These are phyloP conservation scores for Eutypella sp. DNA, from an alignment of 2,329 filamentous ascomycete genomes.

Conservation along the genomic window DNA sequence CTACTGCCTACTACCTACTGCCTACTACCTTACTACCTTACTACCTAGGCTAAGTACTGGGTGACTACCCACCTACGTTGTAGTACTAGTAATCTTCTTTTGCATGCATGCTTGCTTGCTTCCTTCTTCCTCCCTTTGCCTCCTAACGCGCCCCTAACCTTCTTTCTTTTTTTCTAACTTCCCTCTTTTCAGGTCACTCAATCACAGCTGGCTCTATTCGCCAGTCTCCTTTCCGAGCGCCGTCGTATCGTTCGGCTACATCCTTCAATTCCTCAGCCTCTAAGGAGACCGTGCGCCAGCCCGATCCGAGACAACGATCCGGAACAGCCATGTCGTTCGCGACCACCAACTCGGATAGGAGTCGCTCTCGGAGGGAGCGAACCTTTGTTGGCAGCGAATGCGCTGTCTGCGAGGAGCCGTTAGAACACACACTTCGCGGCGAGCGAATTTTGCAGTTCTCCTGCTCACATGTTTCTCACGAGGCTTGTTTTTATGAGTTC, in stretches of 20 bases:
- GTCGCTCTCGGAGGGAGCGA: slow-evolving; percentile 76
- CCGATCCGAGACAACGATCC: slow-evolving; percentile 16
- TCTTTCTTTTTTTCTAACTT: no score
- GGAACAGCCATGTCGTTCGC: slow-evolving; percentile 53
- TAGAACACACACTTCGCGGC: slow-evolving; percentile 90
- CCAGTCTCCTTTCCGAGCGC: slow-evolving; percentile 23
- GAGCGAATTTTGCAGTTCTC: slow-evolving; percentile 95
- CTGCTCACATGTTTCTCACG: slow-evolving; percentile 94
- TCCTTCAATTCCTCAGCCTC: slow-evolving; percentile 33
- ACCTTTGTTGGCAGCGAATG: slow-evolving; percentile 95
- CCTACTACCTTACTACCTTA: no score
- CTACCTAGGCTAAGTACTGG: no score
- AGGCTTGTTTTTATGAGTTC: slow-evolving; percentile 98
- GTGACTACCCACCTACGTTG: no score
- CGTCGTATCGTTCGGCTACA: slow-evolving; percentile 34
- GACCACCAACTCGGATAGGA: slow-evolving; percentile 70
- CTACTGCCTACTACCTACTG: no score
- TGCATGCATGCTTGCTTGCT: slow-evolving; percentile 4
- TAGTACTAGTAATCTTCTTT: no score
- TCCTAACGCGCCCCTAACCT: slow-evolving; percentile 2
- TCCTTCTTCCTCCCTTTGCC: background rate
- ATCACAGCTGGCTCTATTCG: slow-evolving; percentile 32
- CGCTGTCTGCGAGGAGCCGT: slow-evolving; percentile 90
- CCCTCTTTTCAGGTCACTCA: slow-evolving; percentile 30
- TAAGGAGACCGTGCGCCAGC: slow-evolving; percentile 28